A percentile compares a stretch with the other conserved stretches of the same genome.
phyloP scores from a whole-genome alignment of 768 basidiomycete species.

The Auricularia sp. region DNA sequence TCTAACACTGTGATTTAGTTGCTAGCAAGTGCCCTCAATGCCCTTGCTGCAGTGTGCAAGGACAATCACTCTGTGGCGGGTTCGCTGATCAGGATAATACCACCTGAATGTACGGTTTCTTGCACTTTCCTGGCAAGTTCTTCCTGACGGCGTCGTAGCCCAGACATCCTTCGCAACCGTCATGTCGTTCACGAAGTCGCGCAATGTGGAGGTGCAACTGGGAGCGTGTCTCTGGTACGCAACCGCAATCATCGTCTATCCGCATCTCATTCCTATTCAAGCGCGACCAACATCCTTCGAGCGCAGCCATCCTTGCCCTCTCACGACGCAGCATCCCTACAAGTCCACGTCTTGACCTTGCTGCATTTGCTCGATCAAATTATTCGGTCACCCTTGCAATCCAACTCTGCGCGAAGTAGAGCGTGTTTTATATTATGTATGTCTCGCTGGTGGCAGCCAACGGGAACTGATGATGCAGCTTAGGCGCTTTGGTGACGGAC shows the following conservation, averaged over 20 bases:
- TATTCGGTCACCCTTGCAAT: slow-evolving; percentile 35
- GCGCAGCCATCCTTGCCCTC: slow-evolving; percentile 19
- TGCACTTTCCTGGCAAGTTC: neutral
- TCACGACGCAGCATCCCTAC: slow-evolving; percentile 30
- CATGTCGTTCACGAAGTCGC: slow-evolving; percentile 46
- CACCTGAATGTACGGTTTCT: neutral
- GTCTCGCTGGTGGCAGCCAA: slow-evolving; percentile 17
- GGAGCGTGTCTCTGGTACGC: slow-evolving; percentile 61
- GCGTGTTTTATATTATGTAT: slow-evolving; percentile 71
- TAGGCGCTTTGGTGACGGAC: slow-evolving; percentile 57
- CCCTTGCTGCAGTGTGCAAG: slow-evolving; percentile 54
- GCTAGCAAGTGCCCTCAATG: slow-evolving; percentile 56
- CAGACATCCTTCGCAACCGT: slow-evolving; percentile 31
- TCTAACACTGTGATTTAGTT: slow-evolving; percentile 26
- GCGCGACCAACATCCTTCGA: slow-evolving; percentile 54
- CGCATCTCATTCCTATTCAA: neutral
- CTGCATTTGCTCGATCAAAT: slow-evolving; percentile 61
- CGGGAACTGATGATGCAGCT: neutral
- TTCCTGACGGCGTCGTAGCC: neutral
- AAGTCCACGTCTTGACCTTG: slow-evolving; percentile 42
- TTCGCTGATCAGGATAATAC: slow-evolving; percentile 23
- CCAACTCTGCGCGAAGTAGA: slow-evolving; percentile 39
- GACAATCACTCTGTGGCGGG: slow-evolving; percentile 49
- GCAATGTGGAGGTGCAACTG: slow-evolving; percentile 51
- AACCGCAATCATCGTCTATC: neutral